phyloP scores from a whole-genome alignment of 371 early-diverging fungal species.

The Rhizopus stolonifer region DNA sequence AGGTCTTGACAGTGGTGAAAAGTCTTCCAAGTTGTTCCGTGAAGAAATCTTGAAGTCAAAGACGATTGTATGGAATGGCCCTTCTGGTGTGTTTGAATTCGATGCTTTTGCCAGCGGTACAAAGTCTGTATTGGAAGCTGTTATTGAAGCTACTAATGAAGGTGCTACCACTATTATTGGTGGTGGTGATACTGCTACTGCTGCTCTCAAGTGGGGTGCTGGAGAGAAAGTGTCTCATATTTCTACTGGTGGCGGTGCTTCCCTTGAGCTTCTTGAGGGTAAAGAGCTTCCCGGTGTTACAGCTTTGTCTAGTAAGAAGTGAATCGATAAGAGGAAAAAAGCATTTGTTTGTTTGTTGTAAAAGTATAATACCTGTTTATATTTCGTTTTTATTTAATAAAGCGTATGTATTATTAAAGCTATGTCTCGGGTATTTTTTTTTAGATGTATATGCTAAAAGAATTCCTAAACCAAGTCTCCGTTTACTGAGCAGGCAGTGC shows the following conservation, averaged over 20 bases:
- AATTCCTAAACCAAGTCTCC: too few species aligned
- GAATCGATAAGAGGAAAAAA: constrained; percentile 5
- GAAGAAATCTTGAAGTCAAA: constrained; percentile 76
- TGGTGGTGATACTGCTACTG: constrained; percentile 99
- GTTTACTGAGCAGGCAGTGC: too few species aligned
- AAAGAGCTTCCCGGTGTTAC: constrained; percentile 89
- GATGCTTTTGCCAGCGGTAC: constrained; percentile 92
- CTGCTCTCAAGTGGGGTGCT: constrained; percentile 86
- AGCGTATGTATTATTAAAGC: background rate
- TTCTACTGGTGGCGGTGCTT: constrained; percentile 98
- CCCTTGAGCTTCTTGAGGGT: constrained; percentile 94
- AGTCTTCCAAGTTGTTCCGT: constrained; percentile 75
- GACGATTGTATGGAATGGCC: constrained; percentile 99
- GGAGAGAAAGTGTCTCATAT: constrained; percentile 93
- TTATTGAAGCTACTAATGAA: constrained; percentile 79
- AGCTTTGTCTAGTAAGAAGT: constrained; percentile 72
- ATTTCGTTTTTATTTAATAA: background rate
- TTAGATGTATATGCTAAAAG: too few species aligned
- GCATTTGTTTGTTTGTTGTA: constrained; percentile 1
- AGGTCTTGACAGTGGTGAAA: constrained; percentile 93
- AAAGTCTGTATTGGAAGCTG: constrained; percentile 80
- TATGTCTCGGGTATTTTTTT: too few species aligned
- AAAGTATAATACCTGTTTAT: background rate
- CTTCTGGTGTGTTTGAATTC: constrained; percentile 98
- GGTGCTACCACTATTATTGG: constrained; percentile 71